phyloP scores from a whole-genome alignment of 352 stramenopile species.

The Globisporangium carolinianum region DNA sequence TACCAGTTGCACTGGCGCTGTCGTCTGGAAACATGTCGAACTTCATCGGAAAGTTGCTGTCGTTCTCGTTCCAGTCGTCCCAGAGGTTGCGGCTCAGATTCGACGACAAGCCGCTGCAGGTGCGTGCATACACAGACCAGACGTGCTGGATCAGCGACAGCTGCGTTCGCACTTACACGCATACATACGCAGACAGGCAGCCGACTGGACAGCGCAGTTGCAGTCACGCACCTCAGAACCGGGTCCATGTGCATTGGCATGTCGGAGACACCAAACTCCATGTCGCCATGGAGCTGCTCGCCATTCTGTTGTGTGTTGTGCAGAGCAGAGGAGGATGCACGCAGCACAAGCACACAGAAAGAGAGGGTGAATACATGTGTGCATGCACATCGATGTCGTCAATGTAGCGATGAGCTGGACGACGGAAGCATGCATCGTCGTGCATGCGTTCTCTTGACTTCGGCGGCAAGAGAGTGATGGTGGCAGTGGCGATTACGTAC shows the following conservation, averaged over 20 bases:
- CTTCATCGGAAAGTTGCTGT: slow-evolving; percentile 56
- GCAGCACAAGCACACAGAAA: not conserved
- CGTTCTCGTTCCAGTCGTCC: slow-evolving; percentile 85
- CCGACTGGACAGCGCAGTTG: not conserved
- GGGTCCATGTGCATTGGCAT: slow-evolving; percentile 57
- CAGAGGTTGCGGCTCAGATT: slow-evolving; percentile 80
- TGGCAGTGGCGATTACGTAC: slow-evolving; percentile 11
- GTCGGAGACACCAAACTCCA: slow-evolving; percentile 48
- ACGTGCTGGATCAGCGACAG: not conserved
- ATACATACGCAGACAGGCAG: not conserved
- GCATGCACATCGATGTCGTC: not conserved
- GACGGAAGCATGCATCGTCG: too few species aligned
- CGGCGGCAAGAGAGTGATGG: slow-evolving; percentile 7
- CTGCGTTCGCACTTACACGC: too few species aligned
- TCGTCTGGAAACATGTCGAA: slow-evolving; percentile 65
- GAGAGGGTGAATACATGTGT: not conserved
- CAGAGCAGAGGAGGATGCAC: not conserved
- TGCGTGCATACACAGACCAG: not conserved
- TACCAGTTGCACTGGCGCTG: slow-evolving; percentile 9
- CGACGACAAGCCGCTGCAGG: slow-evolving; percentile 60
- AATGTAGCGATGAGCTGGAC: not conserved
- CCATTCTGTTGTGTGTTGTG: slow-evolving; percentile 7
- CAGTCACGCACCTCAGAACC: slow-evolving; percentile 48
- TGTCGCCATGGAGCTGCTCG: slow-evolving; percentile 15
- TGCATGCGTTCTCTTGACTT: not conserved